A percentile compares a stretch with the other conserved stretches of the same genome.
Evolutionary conservation across 192 early-diverging fungal genomes (phyloP).

Genomic region (Mortierella claussenii): DNA sequence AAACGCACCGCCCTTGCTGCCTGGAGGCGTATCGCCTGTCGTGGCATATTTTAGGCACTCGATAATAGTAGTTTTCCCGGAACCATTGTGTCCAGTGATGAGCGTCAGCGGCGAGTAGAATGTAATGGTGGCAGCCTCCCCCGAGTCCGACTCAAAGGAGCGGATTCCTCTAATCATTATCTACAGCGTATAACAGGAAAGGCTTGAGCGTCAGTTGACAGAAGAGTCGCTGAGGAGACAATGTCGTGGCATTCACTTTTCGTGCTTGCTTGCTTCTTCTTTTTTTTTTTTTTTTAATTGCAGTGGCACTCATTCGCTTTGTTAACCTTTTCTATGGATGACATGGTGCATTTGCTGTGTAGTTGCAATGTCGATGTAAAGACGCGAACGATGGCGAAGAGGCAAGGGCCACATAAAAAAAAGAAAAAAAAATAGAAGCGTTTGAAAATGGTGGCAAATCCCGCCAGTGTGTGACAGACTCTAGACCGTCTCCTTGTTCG

Average conservation of each 20-base stretch:
- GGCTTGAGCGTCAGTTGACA: too few relatives aligned
- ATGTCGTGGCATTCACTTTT: too few relatives aligned
- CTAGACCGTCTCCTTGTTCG: background rate
- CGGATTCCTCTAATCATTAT: conserved; percentile 88
- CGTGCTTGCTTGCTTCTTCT: too few relatives aligned
- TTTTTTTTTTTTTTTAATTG: background rate
- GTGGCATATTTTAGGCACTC: conserved; percentile 96
- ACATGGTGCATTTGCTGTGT: conserved; percentile 5
- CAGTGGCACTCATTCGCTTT: too few relatives aligned
- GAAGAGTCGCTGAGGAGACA: too few relatives aligned
- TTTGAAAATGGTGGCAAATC: conserved; percentile 47
- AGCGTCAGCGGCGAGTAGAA: conserved; percentile 94
- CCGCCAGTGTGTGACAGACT: background rate
- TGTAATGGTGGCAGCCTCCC: conserved; percentile 73
- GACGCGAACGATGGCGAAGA: too few relatives aligned
- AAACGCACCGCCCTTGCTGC: conserved; percentile 89
- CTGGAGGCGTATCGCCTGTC: conserved; percentile 91
- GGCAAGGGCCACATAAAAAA: background rate
- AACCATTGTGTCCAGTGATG: conserved; percentile 95
- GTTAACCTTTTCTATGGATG: conserved; percentile 43
- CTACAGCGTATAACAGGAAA: too few relatives aligned
- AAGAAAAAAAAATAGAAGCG: conserved; percentile 1
- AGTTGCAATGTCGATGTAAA: background rate
- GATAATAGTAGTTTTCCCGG: conserved; percentile 98
- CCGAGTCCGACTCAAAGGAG: conserved; percentile 82